Evolutionary conservation across 2,329 filamentous ascomycete genomes (phyloP), one percentile per base, ranked within the genome.

Genomic region (Clonostachys rosea): DNA sequence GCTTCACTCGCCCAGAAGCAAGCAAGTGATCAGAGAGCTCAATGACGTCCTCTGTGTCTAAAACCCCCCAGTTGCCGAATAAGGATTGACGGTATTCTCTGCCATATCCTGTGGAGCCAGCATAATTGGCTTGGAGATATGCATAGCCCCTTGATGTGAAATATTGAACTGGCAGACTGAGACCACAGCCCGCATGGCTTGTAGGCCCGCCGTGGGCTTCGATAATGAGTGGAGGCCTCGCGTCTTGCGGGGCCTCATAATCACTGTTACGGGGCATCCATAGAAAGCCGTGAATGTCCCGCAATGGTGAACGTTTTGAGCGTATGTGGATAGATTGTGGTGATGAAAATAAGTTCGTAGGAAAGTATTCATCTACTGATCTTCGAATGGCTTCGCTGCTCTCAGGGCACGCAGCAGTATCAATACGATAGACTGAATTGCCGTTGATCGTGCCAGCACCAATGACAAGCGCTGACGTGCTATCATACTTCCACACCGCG

Each of bases 101-200:
- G 2, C 77, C 76, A 54, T 78, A 74, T 2, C 71, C 75, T 0
- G 68, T 73, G 2, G 74, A 78, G 5, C 77, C 78, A 4, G 66
- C 69, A 54, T 79, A 77, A 56, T 81, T 80, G 36, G 79, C 60
- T 4, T 65, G 62, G 12, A 74, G 66, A 43, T 70, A 70, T 2
- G 75, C 76, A 47, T 74, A 81, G 5, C 77, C 78, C 11, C 78
- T 64, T 5, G 75, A 73, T 0, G 76, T 79, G 53, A 71, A 78
- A 54, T 75, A 79, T 53, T 81, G 78, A 4, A 64, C 66, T 17
- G 62, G 57, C 7, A 78, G 58, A 13, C 64, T 59, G 1, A 81
- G 62, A 0, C 74, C 74, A 0, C 70, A 67, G 1, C 67, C 62
- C 0, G 59, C 62, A 46, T 71, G 67, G 2, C 60, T 59, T 1